Conservation (phyloP, 192 early-diverging fungal species). For the Gigaspora rosea region DNA sequence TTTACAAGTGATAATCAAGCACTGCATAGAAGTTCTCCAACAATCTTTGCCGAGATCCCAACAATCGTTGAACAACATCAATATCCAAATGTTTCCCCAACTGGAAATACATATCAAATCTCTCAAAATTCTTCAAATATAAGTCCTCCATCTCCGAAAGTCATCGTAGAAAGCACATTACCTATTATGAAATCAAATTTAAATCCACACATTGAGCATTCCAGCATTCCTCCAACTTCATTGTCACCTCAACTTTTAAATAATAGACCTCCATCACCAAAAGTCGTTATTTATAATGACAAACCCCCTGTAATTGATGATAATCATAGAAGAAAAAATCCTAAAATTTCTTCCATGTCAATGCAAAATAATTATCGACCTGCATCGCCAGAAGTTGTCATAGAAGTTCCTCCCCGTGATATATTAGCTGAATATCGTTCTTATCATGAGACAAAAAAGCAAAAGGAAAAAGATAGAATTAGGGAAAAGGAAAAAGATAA, state of each 20-base stretch:
- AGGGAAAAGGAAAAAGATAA: background rate
- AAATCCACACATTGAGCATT: background rate
- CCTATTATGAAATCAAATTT: too few relatives aligned
- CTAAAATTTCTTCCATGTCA: too few relatives aligned
- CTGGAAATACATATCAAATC: too few relatives aligned
- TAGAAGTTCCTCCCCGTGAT: constrained; percentile 16
- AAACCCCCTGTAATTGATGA: background rate
- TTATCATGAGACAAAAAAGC: constrained; percentile 17
- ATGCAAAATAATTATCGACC: background rate
- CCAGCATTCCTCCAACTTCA: background rate
- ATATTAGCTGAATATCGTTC: constrained; percentile 20
- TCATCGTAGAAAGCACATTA: background rate
- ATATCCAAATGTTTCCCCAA: background rate
- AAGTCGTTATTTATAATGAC: constrained; percentile 5
- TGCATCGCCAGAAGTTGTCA: constrained; percentile 9
- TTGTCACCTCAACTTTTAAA: background rate
- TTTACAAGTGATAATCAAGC: too few relatives aligned
- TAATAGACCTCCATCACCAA: constrained; percentile 5
- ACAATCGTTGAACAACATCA: too few relatives aligned
- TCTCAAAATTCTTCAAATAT: background rate
- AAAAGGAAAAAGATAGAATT: background rate
- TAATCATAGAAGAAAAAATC: too few relatives aligned
- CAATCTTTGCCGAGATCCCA: background rate
- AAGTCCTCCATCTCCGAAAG: background rate
- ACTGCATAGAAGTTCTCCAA: too few relatives aligned